Evolutionary conservation across 1,139 yeast species (phyloP).

Genomic region (Kluyveromyces marxianus): DNA sequence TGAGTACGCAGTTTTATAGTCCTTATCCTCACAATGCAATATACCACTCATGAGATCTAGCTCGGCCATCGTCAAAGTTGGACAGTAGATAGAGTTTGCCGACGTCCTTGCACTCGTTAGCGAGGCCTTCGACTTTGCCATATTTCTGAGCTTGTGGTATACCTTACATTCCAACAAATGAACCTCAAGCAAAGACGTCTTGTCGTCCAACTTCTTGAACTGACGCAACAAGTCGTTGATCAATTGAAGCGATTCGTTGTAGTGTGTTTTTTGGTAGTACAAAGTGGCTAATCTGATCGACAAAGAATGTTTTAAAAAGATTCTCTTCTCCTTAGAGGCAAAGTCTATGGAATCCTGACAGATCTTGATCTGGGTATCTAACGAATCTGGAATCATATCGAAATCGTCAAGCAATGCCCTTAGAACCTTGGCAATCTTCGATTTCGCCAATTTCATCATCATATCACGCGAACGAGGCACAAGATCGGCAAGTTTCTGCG

Average conservation of each 20-base stretch:
- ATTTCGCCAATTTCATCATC: slow-evolving; percentile 74
- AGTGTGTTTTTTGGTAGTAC: slow-evolving; percentile 56
- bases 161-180: slow-evolving; percentile 87
- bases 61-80: slow-evolving; percentile 91
- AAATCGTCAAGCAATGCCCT: slow-evolving; percentile 70
- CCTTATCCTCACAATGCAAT: slow-evolving; percentile 93
- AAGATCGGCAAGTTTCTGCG: slow-evolving; percentile 49
- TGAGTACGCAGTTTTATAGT: slow-evolving; percentile 91
- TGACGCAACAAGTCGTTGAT: slow-evolving; percentile 70
- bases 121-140: slow-evolving; percentile 89
- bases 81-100: slow-evolving; percentile 92
- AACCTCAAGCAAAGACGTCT: slow-evolving; percentile 89
- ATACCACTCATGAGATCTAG: slow-evolving; percentile 94
- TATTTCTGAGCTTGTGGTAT: slow-evolving; percentile 84
- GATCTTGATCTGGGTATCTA: slow-evolving; percentile 65
- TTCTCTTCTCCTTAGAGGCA: slow-evolving; percentile 77
- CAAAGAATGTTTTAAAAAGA: slow-evolving; percentile 81
- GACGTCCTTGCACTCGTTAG: slow-evolving; percentile 93
- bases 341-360: slow-evolving; percentile 80
- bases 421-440: slow-evolving; percentile 88
- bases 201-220: slow-evolving; percentile 90
- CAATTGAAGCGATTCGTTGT: slow-evolving; percentile 64
- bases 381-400: slow-evolving; percentile 58
- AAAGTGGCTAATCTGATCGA: slow-evolving; percentile 77
- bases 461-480: slow-evolving; percentile 63